These are phyloP conservation scores for Lasiodiplodia theobromae DNA, from an alignment of 2,329 filamentous ascomycete species.

Conservation along the genomic window DNA sequence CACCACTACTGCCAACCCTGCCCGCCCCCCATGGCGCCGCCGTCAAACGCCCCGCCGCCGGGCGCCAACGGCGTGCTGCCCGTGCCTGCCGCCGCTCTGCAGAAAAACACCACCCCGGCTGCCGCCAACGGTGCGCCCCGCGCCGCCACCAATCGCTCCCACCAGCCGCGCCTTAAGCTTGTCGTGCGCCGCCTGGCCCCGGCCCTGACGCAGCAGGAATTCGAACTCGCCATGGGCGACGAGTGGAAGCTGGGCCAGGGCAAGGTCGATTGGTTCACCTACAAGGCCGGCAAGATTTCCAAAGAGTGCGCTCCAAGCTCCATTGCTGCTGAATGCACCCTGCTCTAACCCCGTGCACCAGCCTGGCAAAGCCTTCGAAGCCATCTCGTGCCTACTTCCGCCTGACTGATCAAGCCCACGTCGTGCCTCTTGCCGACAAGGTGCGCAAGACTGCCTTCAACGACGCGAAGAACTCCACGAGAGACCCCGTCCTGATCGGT, in stretches of 20 bases:
- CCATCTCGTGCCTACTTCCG: conserved; percentile 85
- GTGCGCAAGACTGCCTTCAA: conserved; percentile 76
- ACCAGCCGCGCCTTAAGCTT: conserved; percentile 77
- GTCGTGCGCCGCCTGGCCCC: conserved; percentile 85
- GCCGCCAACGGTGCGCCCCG: conserved; percentile 38
- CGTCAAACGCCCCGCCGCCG: conserved; percentile 27
- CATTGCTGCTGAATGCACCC: conserved; percentile 1
- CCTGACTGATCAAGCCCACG: conserved; percentile 73
- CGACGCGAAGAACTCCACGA: conserved; percentile 80
- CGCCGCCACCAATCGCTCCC: conserved; percentile 50
- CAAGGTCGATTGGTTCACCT: conserved; percentile 85
- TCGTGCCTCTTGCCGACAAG: conserved; percentile 71
- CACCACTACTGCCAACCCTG: conserved; percentile 13
- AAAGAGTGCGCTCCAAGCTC: conserved; percentile 69
- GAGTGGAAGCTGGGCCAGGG: conserved; percentile 84
- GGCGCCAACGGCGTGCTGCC: conserved; percentile 50
- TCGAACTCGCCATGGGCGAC: conserved; percentile 72
- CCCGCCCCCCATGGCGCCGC: conserved; percentile 30
- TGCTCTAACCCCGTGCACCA: conserved; percentile 44
- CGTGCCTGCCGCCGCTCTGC: conserved; percentile 41
- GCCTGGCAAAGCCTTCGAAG: conserved; percentile 82
- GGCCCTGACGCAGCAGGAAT: conserved; percentile 81
- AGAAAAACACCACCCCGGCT: conserved; percentile 44
- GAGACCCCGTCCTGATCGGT: conserved; percentile 75
- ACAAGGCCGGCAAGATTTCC: conserved; percentile 76